phyloP scores from a whole-genome alignment of 202 grass and related monocot species.

The Zoysia matrella region DNA sequence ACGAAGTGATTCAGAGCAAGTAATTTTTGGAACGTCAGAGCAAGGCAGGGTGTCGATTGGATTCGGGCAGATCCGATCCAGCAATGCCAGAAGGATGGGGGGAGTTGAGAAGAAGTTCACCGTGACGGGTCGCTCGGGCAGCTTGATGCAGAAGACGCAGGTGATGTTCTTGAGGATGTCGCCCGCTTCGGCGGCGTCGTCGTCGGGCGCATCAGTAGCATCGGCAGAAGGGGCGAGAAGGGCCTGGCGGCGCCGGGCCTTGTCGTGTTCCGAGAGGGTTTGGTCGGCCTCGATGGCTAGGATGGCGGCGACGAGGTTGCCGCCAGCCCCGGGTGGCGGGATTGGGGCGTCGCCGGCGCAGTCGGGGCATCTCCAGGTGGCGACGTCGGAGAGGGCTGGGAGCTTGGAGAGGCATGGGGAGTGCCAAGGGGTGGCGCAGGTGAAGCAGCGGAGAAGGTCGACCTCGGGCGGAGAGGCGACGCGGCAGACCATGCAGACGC shows the following conservation, averaged over 20 bases:
- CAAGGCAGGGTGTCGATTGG: too few species aligned
- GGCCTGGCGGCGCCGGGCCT: slow-evolving; percentile 72
- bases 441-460: slow-evolving; percentile 66
- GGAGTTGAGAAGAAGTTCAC: too few species aligned
- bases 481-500: slow-evolving; percentile 80
- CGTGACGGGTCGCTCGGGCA: slow-evolving; percentile 84
- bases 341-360: slow-evolving; percentile 49
- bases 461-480: slow-evolving; percentile 51
- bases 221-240: slow-evolving; percentile 46
- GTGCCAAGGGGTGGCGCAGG: slow-evolving; percentile 90
- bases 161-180: slow-evolving; percentile 61
- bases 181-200: slow-evolving; percentile 17
- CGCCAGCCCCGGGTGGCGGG: background rate
- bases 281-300: slow-evolving; percentile 70
- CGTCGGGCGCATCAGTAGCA: background rate
- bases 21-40: too few species aligned
- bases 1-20: too few species aligned
- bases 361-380: slow-evolving; percentile 81
- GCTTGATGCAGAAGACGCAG: slow-evolving; percentile 86
- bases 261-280: slow-evolving; percentile 72
- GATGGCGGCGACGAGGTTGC: slow-evolving; percentile 66
- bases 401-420: slow-evolving; percentile 71
- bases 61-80: too few species aligned
- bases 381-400: slow-evolving; percentile 61
- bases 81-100: too few species aligned